These are phyloP conservation scores for Chytriomyces sp. DNA, from an alignment of 192 early-diverging fungal genomes.

Conservation along the genomic window DNA sequence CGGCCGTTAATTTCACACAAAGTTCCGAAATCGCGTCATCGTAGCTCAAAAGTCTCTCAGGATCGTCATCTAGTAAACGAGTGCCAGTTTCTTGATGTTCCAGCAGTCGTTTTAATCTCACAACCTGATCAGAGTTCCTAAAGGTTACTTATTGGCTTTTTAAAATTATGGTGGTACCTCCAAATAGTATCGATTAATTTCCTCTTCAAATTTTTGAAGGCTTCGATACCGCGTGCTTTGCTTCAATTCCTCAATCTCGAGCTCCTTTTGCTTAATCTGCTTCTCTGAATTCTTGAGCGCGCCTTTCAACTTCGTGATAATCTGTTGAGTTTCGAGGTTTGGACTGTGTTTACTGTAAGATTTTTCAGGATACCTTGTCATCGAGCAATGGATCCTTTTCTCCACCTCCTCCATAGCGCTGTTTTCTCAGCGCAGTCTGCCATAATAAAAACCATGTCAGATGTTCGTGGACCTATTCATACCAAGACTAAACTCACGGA, in stretches of 20 bases:
- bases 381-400: conserved; percentile 1
- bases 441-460: not conserved
- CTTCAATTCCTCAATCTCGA: conserved; percentile 29
- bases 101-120: conserved; percentile 25
- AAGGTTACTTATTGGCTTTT: not conserved
- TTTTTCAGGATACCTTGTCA: not conserved
- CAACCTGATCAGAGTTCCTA: not conserved
- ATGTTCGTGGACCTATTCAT: no score
- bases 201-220: conserved; percentile 31
- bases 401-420: conserved; percentile 7
- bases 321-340: not conserved
- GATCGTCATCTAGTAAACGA: conserved; percentile 23
- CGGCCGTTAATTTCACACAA: conserved; percentile 6
- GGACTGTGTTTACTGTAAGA: not conserved
- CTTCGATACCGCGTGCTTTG: conserved; percentile 25
- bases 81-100: conserved; percentile 32
- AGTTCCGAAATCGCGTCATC: conserved; percentile 34
- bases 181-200: conserved; percentile 32
- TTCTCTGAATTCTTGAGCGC: conserved; percentile 22
- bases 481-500: conserved; percentile 14
- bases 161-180: not conserved
- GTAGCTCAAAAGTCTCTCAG: conserved; percentile 23
- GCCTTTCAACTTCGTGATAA: conserved; percentile 21
- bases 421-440: conserved; percentile 8
- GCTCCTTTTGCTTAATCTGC: conserved; percentile 25